phyloP scores from a whole-genome alignment of 2,329 filamentous ascomycete genomes.

The Colletotrichum endophyticum region DNA sequence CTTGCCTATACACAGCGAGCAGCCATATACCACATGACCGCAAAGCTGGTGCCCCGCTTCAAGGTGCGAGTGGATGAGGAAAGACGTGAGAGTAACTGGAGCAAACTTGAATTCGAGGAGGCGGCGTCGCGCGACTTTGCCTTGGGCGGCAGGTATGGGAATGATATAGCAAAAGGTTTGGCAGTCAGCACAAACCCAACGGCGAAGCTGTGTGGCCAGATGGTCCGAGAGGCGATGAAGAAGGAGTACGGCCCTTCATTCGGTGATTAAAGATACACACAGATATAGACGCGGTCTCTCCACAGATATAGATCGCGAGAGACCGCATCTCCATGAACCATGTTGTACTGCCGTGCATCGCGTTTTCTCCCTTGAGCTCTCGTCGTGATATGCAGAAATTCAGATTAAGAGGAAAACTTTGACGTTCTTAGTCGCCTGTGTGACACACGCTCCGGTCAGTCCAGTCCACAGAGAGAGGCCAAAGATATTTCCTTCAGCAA shows the following conservation, averaged over 20 bases:
- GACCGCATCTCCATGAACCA: background rate
- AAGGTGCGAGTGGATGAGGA: conserved; percentile 39
- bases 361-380: background rate
- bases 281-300: too few relatives aligned
- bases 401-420: background rate
- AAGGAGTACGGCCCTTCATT: conserved; percentile 67
- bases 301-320: background rate
- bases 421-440: conserved; percentile 27
- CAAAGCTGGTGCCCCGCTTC: conserved; percentile 50
- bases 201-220: conserved; percentile 72
- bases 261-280: conserved; percentile 28
- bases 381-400: background rate
- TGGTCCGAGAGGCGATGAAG: conserved; percentile 72
- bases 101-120: conserved; percentile 62
- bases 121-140: conserved; percentile 67
- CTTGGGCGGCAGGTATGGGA: conserved; percentile 68
- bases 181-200: conserved; percentile 71
- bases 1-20: conserved; percentile 76
- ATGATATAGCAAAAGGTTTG: conserved; percentile 67
- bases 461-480: background rate
- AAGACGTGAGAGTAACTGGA: conserved; percentile 55
- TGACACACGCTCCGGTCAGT: background rate
- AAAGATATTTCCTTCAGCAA: background rate
- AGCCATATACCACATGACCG: conserved; percentile 65
- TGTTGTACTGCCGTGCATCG: background rate